A percentile compares a stretch with the other conserved stretches of the same genome.
Evolutionary conservation across 1,284 basidiomycete species (phyloP).

Genomic region (Naganishia sp.): DNA sequence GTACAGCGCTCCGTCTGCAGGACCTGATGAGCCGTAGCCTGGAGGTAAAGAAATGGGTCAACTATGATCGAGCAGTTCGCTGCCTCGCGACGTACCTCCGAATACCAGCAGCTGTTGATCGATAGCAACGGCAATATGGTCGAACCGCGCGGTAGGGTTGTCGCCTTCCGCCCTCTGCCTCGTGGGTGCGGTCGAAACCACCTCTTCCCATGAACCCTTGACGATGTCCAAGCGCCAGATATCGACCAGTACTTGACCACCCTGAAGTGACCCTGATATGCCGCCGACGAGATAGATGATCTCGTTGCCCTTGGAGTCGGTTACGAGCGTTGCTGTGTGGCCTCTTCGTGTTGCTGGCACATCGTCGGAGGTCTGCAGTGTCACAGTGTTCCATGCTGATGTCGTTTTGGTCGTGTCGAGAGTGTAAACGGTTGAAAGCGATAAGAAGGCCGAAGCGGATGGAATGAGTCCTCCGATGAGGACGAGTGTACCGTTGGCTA

Average conservation of each 20-base stretch:
- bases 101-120: conserved; percentile 69
- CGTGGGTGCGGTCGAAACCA: conserved; percentile 20
- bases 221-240: conserved; percentile 74
- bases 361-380: conserved; percentile 36
- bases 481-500: conserved; percentile 68
- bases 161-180: conserved; percentile 32
- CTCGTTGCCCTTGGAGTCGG: conserved; percentile 54
- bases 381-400: conserved; percentile 56
- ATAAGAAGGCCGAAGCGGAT: conserved; percentile 57
- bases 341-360: conserved; percentile 63
- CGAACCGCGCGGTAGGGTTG: conserved; percentile 63
- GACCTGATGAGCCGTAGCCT: conserved; percentile 39
- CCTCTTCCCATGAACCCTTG: conserved; percentile 58
- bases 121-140: conserved; percentile 68
- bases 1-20: conserved; percentile 37
- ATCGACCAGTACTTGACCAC: conserved; percentile 60
- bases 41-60: neutral
- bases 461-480: conserved; percentile 72
- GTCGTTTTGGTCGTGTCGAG: conserved; percentile 62
- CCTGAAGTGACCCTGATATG: conserved; percentile 40
- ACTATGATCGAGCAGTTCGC: neutral
- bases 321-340: conserved; percentile 63
- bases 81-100: conserved; percentile 63
- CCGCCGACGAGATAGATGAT: conserved; percentile 73
- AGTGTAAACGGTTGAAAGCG: conserved; percentile 64